These are phyloP conservation scores for Arthrinium phaeospermum DNA, from an alignment of 2,329 filamentous ascomycete species.

Conservation along the genomic window DNA sequence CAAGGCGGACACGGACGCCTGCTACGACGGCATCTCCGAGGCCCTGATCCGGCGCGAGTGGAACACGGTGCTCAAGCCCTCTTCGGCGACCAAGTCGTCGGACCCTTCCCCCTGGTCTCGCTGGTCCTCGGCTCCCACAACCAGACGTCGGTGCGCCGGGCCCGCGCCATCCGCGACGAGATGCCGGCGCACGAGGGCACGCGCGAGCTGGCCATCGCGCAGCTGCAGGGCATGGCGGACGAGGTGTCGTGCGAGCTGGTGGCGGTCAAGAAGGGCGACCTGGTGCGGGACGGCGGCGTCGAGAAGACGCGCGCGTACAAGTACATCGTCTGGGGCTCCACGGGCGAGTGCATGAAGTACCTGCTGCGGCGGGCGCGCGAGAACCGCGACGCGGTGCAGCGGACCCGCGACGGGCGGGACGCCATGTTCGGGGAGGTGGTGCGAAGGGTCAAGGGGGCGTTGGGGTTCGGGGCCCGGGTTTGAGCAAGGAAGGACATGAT, in stretches of 20 bases:
- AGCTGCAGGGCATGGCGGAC: constrained; percentile 95
- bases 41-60: constrained; percentile 70
- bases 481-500: not conserved
- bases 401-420: constrained; percentile 65
- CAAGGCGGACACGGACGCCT: constrained; percentile 72
- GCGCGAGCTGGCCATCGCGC: constrained; percentile 67
- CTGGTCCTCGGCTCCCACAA: constrained; percentile 87
- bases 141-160: constrained; percentile 68
- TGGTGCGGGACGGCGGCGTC: constrained; percentile 19
- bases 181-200: constrained; percentile 45
- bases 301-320: constrained; percentile 58
- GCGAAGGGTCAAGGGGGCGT: constrained; percentile 54
- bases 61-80: constrained; percentile 55
- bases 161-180: constrained; percentile 56
- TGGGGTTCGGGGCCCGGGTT: constrained; percentile 34
- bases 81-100: constrained; percentile 35
- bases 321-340: constrained; percentile 73
- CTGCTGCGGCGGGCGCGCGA: constrained; percentile 75
- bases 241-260: constrained; percentile 77
- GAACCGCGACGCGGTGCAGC: constrained; percentile 72
- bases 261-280: constrained; percentile 27
- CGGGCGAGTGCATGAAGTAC: constrained; percentile 86
- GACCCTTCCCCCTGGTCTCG: constrained; percentile 46
- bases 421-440: constrained; percentile 68
- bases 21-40: constrained; percentile 75